Base-by-base conservation (phyloP, 768 basidiomycete genomes). In the Dictyophora rubrovolvata region DNA sequence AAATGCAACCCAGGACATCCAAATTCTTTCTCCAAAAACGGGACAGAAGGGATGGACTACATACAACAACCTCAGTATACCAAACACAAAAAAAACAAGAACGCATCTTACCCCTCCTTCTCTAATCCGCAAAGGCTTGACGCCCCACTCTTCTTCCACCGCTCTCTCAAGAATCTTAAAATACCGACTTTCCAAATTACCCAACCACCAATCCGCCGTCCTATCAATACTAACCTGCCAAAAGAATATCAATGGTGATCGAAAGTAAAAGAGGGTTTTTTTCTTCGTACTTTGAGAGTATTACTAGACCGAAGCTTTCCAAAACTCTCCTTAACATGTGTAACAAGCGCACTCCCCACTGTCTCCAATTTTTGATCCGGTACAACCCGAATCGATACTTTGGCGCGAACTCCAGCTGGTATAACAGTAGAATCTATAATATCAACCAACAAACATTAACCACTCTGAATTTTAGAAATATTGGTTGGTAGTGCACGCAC, bases 171-270 rank as follows among this genome's bases (percentile, higher is more conserved):
- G 77, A 0, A 89, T 85, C 63, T 84, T 80, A 75, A 94, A 95
- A 84, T 89, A 96, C 3, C 79, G 79, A 60, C 87, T 86, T 56
- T 90, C 82, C 46, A 95, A 78, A 56, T 87, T 83, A 0, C 94
- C 93, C 1, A 99, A 77, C 95, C 95, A 99, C 94, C 94, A 98
- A 65, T 93, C 87, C 0, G 93, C 93, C 1, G 81, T 86, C 60
- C 91, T 88, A 48, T 87, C 83, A 55, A 96, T 82, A 18, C 74
- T 77, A 63, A 94, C 77, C 90, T 93, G 63, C n/a, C 33, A 53
- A 21, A 20, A 1, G 48, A 14, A 18, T 18, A 36, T 42, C 42
- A n/a, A 2, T 48, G 51, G 35, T 7, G 17, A 52, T 11, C 34
- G 20, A 28, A n/a, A 35, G 34, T 52, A 14, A 46, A 48, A 62